Evolutionary conservation across 2,329 filamentous ascomycete species (phyloP).

Genomic region (Nemania sp.): DNA sequence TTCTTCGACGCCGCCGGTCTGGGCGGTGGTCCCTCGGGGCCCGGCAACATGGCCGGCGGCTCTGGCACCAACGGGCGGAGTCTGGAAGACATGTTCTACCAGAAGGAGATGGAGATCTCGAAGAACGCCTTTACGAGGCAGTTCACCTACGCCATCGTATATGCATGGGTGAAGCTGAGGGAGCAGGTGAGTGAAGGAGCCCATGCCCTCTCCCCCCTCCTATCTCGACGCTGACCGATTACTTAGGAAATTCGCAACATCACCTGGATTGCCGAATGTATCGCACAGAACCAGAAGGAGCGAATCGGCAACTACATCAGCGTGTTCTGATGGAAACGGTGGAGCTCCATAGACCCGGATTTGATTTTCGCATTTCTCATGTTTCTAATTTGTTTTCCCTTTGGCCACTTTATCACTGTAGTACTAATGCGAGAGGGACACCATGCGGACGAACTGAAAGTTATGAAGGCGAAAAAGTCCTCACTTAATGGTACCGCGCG

Average conservation of each 20-base stretch:
- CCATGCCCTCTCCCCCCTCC: neutral
- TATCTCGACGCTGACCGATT: conserved; percentile 31
- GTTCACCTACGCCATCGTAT: conserved; percentile 93
- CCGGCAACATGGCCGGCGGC: conserved; percentile 85
- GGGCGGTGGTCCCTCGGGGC: conserved; percentile 69
- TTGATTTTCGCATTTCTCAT: conserved; percentile 25
- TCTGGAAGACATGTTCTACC: conserved; percentile 96
- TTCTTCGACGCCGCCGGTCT: conserved; percentile 94
- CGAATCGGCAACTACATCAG: conserved; percentile 98
- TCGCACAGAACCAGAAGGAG: conserved; percentile 99
- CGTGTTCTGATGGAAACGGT: conserved; percentile 71
- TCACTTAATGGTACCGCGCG: conserved; percentile 24
- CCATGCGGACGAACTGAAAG: conserved; percentile 33
- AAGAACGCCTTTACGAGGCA: conserved; percentile 95
- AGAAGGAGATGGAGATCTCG: conserved; percentile 98
- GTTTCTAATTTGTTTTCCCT: conserved; percentile 22
- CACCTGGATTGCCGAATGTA: conserved; percentile 99
- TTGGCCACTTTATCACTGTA: conserved; percentile 47
- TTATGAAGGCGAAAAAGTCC: conserved; percentile 19
- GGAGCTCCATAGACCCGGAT: conserved; percentile 17
- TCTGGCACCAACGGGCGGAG: conserved; percentile 82
- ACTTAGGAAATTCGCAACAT: conserved; percentile 96
- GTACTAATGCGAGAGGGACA: conserved; percentile 49
- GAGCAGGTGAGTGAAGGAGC: conserved; percentile 76
- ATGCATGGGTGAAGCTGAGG: conserved; percentile 95